Conservation (phyloP, 164 flowering plant species). For the Brasenia schreberi region DNA sequence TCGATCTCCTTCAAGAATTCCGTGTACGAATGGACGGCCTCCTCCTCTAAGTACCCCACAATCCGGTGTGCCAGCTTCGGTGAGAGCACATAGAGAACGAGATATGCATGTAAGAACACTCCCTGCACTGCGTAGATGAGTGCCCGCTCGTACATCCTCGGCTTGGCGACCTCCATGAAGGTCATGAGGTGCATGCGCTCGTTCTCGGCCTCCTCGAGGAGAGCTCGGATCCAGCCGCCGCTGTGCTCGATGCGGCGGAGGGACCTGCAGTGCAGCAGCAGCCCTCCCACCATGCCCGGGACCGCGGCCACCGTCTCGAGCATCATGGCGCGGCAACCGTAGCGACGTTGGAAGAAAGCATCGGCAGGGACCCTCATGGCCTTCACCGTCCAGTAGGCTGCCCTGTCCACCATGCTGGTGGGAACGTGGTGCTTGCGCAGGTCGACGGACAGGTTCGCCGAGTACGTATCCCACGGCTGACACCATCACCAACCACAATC, state of each 20-base stretch:
- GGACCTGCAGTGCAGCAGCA: constrained; percentile 57
- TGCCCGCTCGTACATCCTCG: constrained; percentile 65
- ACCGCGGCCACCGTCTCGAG: constrained; percentile 75
- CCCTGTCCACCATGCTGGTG: constrained; percentile 41
- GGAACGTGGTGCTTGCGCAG: constrained; percentile 76
- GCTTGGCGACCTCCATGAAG: constrained; percentile 68
- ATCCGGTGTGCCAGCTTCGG: constrained; percentile 64
- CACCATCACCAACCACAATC: neutral
- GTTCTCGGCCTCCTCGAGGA: constrained; percentile 69
- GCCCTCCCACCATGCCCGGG: constrained; percentile 79
- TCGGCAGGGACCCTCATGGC: constrained; percentile 59
- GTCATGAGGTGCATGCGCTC: constrained; percentile 82
- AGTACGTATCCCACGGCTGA: constrained; percentile 90
- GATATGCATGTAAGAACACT: constrained; percentile 66
- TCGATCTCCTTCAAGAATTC: constrained; percentile 66
- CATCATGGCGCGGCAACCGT: constrained; percentile 78
- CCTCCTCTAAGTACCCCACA: constrained; percentile 71
- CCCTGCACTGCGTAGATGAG: constrained; percentile 54
- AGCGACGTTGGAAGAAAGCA: constrained; percentile 70
- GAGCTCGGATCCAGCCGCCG: constrained; percentile 69
- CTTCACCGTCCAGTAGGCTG: constrained; percentile 78
- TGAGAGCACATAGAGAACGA: constrained; percentile 38
- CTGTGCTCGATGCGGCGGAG: constrained; percentile 59
- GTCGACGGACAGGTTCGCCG: constrained; percentile 54
- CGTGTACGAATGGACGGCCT: constrained; percentile 70